These are phyloP conservation scores for Pochonia chlamydosporia DNA, from an alignment of 2,329 filamentous ascomycete species.

Conservation along the genomic window DNA sequence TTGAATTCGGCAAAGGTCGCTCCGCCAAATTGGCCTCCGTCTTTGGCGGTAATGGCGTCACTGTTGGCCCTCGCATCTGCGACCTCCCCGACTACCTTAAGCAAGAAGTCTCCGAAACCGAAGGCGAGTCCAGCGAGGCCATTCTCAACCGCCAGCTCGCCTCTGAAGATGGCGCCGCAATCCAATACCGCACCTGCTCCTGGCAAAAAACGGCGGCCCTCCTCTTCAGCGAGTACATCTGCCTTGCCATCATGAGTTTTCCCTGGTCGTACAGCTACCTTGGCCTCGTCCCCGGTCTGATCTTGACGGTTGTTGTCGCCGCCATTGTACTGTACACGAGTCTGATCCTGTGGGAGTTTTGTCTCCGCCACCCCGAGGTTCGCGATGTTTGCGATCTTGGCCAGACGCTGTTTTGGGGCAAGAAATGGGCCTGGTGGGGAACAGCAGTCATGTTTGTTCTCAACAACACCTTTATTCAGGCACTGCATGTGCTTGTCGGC, in stretches of 20 bases:
- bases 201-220: slow-evolving; percentile 93
- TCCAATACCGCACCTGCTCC: slow-evolving; percentile 88
- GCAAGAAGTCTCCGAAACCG: slow-evolving; percentile 32
- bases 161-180: slow-evolving; percentile 68
- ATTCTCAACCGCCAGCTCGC: slow-evolving; percentile 65
- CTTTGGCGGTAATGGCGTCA: slow-evolving; percentile 34
- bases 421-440: slow-evolving; percentile 63
- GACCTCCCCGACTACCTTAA: slow-evolving; percentile 33
- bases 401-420: slow-evolving; percentile 89
- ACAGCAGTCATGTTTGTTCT: slow-evolving; percentile 83
- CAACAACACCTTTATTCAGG: slow-evolving; percentile 91
- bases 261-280: slow-evolving; percentile 88
- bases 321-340: slow-evolving; percentile 74
- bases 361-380: slow-evolving; percentile 82
- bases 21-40: slow-evolving; percentile 25
- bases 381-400: slow-evolving; percentile 92
- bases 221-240: slow-evolving; percentile 94
- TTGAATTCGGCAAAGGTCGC: slow-evolving; percentile 14
- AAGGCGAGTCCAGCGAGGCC: slow-evolving; percentile 37
- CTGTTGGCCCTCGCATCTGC: slow-evolving; percentile 46
- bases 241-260: slow-evolving; percentile 88
- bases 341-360: slow-evolving; percentile 68
- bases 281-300: slow-evolving; percentile 77
- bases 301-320: slow-evolving; percentile 75
- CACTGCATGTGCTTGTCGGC: slow-evolving; percentile 74